Evolutionary conservation across 2,329 filamentous ascomycete genomes (phyloP), one percentile per base, ranked within the genome.

Genomic region (Bipolaris oryzae): DNA sequence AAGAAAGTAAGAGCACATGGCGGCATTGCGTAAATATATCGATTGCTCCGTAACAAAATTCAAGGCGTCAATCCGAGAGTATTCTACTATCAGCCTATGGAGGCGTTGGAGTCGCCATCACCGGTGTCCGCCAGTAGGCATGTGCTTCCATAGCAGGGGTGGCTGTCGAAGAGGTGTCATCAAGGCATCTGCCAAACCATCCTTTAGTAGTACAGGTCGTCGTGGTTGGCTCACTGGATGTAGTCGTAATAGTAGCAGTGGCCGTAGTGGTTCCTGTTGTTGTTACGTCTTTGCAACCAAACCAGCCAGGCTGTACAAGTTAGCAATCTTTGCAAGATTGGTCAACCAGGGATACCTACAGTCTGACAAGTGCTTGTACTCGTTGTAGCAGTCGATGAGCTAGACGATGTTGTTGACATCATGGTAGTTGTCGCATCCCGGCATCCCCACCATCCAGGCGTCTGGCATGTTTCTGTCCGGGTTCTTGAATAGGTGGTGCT

Each of bases 391-490:
- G 61, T 68, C 10, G 62, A 66, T 10, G 66, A 65, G 16, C 60
- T 66, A 15, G 64, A 53, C 5, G 60, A 62, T 10, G 63, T 69
- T 7, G 67, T 54, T 13, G 67, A 64, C 7, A 61, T 64, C 21
- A 65, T 57, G n/a, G 68, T 66, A 7, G 65, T 66, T 3, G 70
- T 76, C n/a, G 64, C 60, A 54, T 76, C 74, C 1, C 67, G 63
- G 34, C 73, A 75, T 16, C 73, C 73, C 73, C 73, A 75, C 73
- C 73, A 75, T 1, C 73, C 73, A 18, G 73, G 73, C 1, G 73
- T 75, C 49, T 74, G 72, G 51, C 73, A 75, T 3, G 73, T 75
- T 50, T 70, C 71, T 1, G 72, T 75, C 42, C 73, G 59, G 6
- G 71, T 75, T 46, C 67, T 55, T 2, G 71, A 66, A 11, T 50